Base-by-base conservation (phyloP, 75 land plant species). In the Pinus tabuliformis region DNA sequence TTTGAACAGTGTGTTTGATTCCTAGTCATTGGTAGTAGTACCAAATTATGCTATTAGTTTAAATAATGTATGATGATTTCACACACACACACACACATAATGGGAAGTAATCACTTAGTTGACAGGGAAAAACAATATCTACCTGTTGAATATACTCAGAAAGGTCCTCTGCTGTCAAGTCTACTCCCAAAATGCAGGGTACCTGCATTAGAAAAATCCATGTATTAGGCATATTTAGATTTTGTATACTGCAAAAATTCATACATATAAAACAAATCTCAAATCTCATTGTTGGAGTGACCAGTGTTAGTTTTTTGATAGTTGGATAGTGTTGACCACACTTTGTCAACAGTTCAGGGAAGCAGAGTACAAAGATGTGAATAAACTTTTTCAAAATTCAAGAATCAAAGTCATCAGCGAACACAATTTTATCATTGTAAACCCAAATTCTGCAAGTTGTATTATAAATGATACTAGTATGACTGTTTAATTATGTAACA, bases 101-200 rank as follows among this genome's bases (percentile, higher is more conserved):
- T 36, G 18, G 33, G 13, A 42, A 72, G 30, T 11, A 49, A 52
- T 22, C 22, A 65, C 26, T 57, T 36, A 20, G 74, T 52, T 28
- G 30, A 28, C 9, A 59, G 30, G 36, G 21, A 18, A 75, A 16
- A 62, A 75, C 0, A 66, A 65, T 1, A 65, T 66, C 22, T 86
- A 94, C 99, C 95, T 97, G 99, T 13, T 86, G 85, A 72, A 97
- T 86, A 76, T 83, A 97, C 74, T 97, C 99, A 59, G 82, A 45
- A 37, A 97, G 92, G 78, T 97, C 94, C 33, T 82, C 73, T 77
- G 90, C 90, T 59, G 92, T 83, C 77, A 97, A 80, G 49, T 84
- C 87, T 66, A 91, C 90, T 18, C 96, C 98, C 70, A 94, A 68
- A 61, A 97, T 92, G 73, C 89, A 88, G 15, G 99, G 99, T 57